These are phyloP conservation scores for Lentinula aciculospora DNA, from an alignment of 768 basidiomycete species.

Conservation along the genomic window DNA sequence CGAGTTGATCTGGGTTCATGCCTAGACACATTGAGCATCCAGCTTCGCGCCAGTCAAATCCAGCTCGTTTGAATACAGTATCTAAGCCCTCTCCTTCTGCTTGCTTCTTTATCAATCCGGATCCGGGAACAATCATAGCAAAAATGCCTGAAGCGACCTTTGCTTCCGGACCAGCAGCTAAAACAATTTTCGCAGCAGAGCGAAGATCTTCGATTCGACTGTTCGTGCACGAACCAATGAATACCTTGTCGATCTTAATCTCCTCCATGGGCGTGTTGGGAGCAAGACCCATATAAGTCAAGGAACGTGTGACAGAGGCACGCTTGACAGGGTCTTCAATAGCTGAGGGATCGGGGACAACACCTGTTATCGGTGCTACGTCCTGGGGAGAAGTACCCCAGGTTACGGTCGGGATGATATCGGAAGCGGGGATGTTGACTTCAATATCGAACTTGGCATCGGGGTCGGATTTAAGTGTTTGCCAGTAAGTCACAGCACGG, in stretches of 20 bases:
- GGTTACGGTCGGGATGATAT: conserved; percentile 86
- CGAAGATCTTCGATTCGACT: conserved; percentile 91
- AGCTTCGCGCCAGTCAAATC: conserved; percentile 94
- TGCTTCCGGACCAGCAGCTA: conserved; percentile 67
- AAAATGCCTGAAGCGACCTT: conserved; percentile 70
- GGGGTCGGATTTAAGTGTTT: conserved; percentile 69
- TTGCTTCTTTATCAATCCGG: conserved; percentile 85
- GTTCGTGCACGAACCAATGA: conserved; percentile 94
- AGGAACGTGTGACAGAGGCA: conserved; percentile 65
- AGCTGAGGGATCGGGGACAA: conserved; percentile 68
- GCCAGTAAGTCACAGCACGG: conserved; percentile 81
- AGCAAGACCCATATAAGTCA: conserved; percentile 83
- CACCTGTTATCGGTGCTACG: conserved; percentile 75
- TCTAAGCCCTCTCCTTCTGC: conserved; percentile 89
- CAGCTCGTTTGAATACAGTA: conserved; percentile 80
- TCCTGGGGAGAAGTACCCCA: conserved; percentile 95
- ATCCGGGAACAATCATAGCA: conserved; percentile 92
- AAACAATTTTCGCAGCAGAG: conserved; percentile 72
- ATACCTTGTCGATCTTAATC: conserved; percentile 81
- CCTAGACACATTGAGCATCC: conserved; percentile 96
- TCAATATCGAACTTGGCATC: conserved; percentile 83
- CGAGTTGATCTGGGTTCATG: conserved; percentile 91
- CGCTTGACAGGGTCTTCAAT: conserved; percentile 63
- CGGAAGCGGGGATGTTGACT: conserved; percentile 72
- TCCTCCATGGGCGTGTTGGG: conserved; percentile 77